Base-by-base conservation (phyloP, 73 alveolate species). In the Symbiodinium natans region DNA sequence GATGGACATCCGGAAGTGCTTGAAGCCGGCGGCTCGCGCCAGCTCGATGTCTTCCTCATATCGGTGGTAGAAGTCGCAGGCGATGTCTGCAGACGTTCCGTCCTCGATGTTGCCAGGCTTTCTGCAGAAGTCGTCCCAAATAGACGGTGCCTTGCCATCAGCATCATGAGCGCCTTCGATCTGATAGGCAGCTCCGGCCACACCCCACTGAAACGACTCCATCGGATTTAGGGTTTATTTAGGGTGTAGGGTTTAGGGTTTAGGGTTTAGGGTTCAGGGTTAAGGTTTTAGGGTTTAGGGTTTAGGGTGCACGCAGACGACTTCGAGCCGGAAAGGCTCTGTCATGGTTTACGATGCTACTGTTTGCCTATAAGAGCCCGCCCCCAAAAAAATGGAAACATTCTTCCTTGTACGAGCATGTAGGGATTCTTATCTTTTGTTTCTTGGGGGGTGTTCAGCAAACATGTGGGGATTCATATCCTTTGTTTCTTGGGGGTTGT, bases 181-280 rank as follows among this genome's bases (percentile, higher is more conserved):
- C 86, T 75, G 86, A 75, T 75, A 75, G 1, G 86, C 86, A 0
- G 86, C 86, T 75, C 86, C 86, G 31, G 86, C 86, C 46, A 75
- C 86, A 75, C 86, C 86, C 86, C 86, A 75, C 86, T 75, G 86
- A 75, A 75, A 75, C 31, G 86, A n/a, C 86, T n/a, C 31, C 86
- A 17, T 75, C 46, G 33, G 0, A 15, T 43, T 33, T 27, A 19
- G 31, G 86, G 86, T 19, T 43, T 27, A 43, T 41, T 15, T 31
- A 56, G 75, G 75, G 31, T 17, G 19, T 9, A 56, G 59, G n/a
- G n/a, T n/a, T n/a, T 46, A 46, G 59, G 25, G 59, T 19, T 19
- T 46, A 13, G 59, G 17, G 59, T 19, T 13, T 46, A 13, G 59
- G 17, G 9, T 13, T 46, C 59, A 46, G 25, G 59, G 59, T 46